Evolutionary conservation across 352 stramenopile species (phyloP), one percentile per base, ranked within the genome.

Genomic region (Phytophthora boehmeriae): DNA sequence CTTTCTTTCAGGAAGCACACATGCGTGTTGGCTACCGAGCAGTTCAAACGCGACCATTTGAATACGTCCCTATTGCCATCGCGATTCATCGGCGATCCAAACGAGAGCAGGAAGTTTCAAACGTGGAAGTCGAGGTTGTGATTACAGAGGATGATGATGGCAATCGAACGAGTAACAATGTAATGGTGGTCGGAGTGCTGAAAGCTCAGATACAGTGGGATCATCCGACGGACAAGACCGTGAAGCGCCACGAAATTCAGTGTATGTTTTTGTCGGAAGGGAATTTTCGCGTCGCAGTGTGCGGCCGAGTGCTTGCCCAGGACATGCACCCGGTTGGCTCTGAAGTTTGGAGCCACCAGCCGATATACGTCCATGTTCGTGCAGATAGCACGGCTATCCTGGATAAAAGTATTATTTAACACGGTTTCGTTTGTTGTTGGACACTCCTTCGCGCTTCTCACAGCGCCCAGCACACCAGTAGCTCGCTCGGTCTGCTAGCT

Each of bases 261-360:
- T 76, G 74, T 55, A 59, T 90, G 32, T 91, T 93, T 63, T 58
- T 93, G 34, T 85, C 83, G 1, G 71, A 87, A 46, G 83, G 83
- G 10, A 57, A 59, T 17, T 93, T 87, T 55, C 43, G 70, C 17
- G 68, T 89, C 14, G 54, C 64, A 13, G 71, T 83, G 19, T 67
- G 65, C 36, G 78, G 63, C 56, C 64, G 52, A n/a, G 42, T 71
- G 22, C 36, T 71, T 53, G 36, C 20, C 32, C 20, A 41, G 20
- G 59, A 59, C 28, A 66, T 43, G 36, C 49, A 68, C 27, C 50
- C 28, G 50, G 20, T 63, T 48, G 52, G 43, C 38, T 30, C 36
- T 1, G 39, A 78, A 17, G 59, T 90, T 52, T 87, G 75, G 75
- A 64, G 63, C 34, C 76, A 90, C 54, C 51, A 72, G 22, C 65